Evolutionary conservation across 192 early-diverging fungal species (phyloP).

Genomic region (Geranomyces variabilis): DNA sequence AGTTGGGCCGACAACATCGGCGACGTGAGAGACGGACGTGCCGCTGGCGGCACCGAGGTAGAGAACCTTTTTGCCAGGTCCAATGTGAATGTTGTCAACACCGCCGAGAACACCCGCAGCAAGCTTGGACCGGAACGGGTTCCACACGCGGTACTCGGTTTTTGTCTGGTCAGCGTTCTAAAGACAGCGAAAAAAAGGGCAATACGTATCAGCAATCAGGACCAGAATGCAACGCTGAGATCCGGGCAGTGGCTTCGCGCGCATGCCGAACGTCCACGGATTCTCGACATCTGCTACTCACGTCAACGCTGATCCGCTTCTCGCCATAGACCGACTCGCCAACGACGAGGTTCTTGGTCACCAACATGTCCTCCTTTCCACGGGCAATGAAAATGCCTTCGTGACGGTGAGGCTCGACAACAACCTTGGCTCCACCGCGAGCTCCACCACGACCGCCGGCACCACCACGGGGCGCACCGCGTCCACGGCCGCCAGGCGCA

Average conservation of each 20-base stretch:
- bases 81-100: conserved; percentile 93
- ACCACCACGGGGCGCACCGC: conserved; percentile 60
- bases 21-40: conserved; percentile 95
- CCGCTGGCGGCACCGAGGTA: conserved; percentile 96
- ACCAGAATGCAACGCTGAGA: too few relatives aligned
- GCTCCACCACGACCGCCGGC: conserved; percentile 75
- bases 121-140: conserved; percentile 98
- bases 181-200: neutral
- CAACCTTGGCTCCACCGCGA: conserved; percentile 88
- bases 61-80: conserved; percentile 93
- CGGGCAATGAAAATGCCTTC: conserved; percentile 94
- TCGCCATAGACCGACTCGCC: conserved; percentile 98
- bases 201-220: neutral
- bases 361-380: conserved; percentile 98
- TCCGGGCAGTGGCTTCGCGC: too few relatives aligned
- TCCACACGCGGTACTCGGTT: conserved; percentile 99
- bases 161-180: conserved; percentile 87
- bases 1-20: conserved; percentile 94
- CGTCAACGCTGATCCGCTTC: conserved; percentile 96
- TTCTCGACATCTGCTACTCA: too few relatives aligned
- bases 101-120: conserved; percentile 97
- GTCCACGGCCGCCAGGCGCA: conserved; percentile 59
- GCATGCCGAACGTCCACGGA: too few relatives aligned
- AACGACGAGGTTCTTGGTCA: conserved; percentile 98
- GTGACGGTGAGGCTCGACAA: conserved; percentile 97